Percentiles rank a stretch among this genome's conserved stretches.
phyloP scores from a whole-genome alignment of 2,329 filamentous ascomycete genomes.

The Aureobasidium leucospermi region DNA sequence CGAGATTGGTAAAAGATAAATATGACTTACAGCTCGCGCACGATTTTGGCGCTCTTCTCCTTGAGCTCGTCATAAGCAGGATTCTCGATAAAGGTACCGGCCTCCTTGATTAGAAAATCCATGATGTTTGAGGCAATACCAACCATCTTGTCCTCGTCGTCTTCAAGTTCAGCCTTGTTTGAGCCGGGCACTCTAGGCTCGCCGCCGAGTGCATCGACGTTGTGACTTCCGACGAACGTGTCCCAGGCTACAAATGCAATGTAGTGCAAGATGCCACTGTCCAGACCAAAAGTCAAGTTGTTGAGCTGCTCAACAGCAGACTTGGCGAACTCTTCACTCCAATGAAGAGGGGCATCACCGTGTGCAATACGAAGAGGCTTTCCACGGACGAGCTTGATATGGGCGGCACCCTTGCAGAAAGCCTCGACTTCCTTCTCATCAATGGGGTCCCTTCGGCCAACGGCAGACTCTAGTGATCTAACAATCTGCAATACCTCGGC shows the following conservation, averaged over 20 bases:
- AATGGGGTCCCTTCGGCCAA: slow-evolving; percentile 43
- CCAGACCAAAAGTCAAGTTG: slow-evolving; percentile 22
- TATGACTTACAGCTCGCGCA: slow-evolving; percentile 36
- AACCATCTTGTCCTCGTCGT: slow-evolving; percentile 33
- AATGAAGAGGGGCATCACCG: slow-evolving; percentile 36
- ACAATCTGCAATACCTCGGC: slow-evolving; percentile 65
- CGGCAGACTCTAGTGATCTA: slow-evolving; percentile 45
- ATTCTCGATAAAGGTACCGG: slow-evolving; percentile 33
- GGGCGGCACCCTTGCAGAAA: slow-evolving; percentile 92
- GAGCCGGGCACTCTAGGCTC: slow-evolving; percentile 32
- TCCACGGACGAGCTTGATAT: slow-evolving; percentile 78
- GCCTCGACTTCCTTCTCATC: slow-evolving; percentile 70
- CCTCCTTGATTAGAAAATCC: slow-evolving; percentile 36
- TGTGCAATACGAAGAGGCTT: slow-evolving; percentile 44
- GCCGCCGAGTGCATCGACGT: slow-evolving; percentile 27
- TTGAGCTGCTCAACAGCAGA: slow-evolving; percentile 37
- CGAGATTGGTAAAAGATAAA: not conserved
- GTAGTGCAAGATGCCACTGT: slow-evolving; percentile 41
- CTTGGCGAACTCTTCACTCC: slow-evolving; percentile 43
- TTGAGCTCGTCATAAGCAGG: slow-evolving; percentile 34
- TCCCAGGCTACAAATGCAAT: slow-evolving; percentile 47
- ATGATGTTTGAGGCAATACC: slow-evolving; percentile 37
- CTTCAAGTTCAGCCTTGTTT: slow-evolving; percentile 27
- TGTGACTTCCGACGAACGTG: slow-evolving; percentile 35
- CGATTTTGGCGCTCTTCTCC: slow-evolving; percentile 29